Evolutionary conservation across 305 asterid genomes (phyloP).

Genomic region (Fraxinus sp.): DNA sequence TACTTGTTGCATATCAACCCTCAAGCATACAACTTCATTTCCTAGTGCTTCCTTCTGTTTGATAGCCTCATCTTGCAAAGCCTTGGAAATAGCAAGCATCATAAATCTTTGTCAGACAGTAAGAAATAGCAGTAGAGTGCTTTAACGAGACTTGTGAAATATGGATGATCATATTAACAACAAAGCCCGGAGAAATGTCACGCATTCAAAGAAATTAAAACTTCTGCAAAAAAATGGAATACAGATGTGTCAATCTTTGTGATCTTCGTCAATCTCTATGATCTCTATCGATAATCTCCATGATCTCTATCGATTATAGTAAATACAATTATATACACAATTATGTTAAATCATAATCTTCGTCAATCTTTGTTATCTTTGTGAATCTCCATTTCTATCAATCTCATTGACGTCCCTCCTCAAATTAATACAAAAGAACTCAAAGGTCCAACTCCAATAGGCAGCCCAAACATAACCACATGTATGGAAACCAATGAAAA

Average conservation of each 20-base stretch:
- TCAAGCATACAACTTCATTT: conserved; percentile 64
- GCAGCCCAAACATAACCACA: too few species aligned
- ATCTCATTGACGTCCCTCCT: too few species aligned
- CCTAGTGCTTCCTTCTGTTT: conserved; percentile 72
- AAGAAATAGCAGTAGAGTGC: background rate
- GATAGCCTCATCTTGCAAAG: conserved; percentile 63
- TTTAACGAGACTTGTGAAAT: background rate
- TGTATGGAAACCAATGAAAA: too few species aligned
- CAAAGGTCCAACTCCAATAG: too few species aligned
- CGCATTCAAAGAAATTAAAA: background rate
- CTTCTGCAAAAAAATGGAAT: background rate
- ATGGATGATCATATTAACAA: background rate
- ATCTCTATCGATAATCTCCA: too few species aligned
- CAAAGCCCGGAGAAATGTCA: background rate
- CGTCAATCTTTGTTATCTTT: too few species aligned
- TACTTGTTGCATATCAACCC: conserved; percentile 72
- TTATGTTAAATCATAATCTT: too few species aligned
- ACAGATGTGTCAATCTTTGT: background rate
- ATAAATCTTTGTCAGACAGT: background rate
- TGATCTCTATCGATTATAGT: too few species aligned
- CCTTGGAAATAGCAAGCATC: conserved; percentile 36
- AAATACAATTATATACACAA: too few species aligned
- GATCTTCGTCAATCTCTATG: too few species aligned
- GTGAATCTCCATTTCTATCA: too few species aligned
- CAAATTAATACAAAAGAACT: too few species aligned